These are phyloP conservation scores for Fraxinus albicans DNA, from an alignment of 305 asterid species.

Conservation along the genomic window DNA sequence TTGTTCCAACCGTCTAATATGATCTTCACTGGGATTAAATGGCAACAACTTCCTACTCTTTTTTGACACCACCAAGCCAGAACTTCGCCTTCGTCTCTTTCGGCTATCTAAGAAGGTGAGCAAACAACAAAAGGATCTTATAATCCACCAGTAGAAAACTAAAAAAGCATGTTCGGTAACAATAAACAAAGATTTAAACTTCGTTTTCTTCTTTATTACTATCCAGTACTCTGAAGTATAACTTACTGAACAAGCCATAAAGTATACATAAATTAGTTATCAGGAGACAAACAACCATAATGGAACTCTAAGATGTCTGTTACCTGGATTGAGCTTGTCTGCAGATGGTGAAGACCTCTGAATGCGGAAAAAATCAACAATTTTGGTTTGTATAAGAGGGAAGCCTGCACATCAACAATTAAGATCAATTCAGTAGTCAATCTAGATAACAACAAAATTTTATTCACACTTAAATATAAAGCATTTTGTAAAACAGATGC, in stretches of 20 bases:
- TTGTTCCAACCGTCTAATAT: constrained; percentile 62
- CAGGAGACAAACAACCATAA: neutral
- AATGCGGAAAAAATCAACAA: constrained; percentile 76
- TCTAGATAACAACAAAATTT: neutral
- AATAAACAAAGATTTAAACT: neutral
- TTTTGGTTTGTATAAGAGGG: constrained; percentile 76
- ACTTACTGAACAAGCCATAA: neutral
- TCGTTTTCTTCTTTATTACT: neutral
- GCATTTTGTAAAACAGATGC: neutral
- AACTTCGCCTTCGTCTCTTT: constrained; percentile 55
- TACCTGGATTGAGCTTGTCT: constrained; percentile 47
- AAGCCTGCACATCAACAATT: constrained; percentile 44
- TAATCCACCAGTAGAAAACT: neutral
- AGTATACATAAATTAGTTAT: neutral
- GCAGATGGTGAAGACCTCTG: constrained; percentile 44
- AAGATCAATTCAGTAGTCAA: neutral
- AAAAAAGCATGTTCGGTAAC: neutral
- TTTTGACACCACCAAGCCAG: constrained; percentile 50
- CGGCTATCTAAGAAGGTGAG: constrained; percentile 39
- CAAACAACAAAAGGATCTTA: neutral
- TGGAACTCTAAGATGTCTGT: neutral
- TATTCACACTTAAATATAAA: neutral
- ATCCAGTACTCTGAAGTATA: neutral
- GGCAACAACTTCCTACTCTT: constrained; percentile 71
- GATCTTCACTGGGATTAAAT: constrained; percentile 67